A percentile compares a stretch with the other conserved stretches of the same genome.
Conservation (phyloP, 1,139 yeast genomes). For the Suhomyces bolitotheri region DNA sequence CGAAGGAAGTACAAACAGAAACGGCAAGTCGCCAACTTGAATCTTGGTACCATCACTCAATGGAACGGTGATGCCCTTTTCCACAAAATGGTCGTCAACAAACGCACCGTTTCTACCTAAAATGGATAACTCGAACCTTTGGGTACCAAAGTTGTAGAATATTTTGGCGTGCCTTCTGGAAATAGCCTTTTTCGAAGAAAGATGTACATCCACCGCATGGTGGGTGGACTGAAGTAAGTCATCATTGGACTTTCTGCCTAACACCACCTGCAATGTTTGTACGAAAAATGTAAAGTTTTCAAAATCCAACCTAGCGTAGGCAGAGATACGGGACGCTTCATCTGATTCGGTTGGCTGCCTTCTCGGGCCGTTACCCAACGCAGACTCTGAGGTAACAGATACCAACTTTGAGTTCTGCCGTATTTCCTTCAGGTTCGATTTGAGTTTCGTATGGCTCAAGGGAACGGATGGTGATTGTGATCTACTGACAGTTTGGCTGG, state of each 20-base stretch:
- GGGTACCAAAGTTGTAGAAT: conserved; percentile 93
- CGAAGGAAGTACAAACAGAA: conserved; percentile 78
- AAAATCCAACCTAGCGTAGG: conserved; percentile 92
- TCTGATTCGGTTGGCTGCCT: conserved; percentile 17
- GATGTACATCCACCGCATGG: conserved; percentile 83
- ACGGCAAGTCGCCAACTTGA: conserved; percentile 91
- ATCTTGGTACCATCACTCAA: conserved; percentile 77
- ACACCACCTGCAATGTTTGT: conserved; percentile 88
- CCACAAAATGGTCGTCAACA: conserved; percentile 85
- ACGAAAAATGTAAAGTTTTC: conserved; percentile 92
- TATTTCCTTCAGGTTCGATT: conserved; percentile 11
- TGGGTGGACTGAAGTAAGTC: conserved; percentile 43
- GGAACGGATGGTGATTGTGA: conserved; percentile 19
- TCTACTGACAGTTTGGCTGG: conserved; percentile 19
- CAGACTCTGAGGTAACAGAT: conserved; percentile 27
- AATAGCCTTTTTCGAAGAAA: conserved; percentile 88
- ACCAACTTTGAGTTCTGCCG: conserved; percentile 18
- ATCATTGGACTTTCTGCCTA: conserved; percentile 86
- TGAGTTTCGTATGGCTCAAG: background rate
- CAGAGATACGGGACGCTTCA: conserved; percentile 63
- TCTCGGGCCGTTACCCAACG: conserved; percentile 1
- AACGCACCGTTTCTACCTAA: conserved; percentile 95
- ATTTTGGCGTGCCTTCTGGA: conserved; percentile 93
- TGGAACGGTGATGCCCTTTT: conserved; percentile 87
- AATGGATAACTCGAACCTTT: conserved; percentile 84